Evolutionary conservation across 75 land plant species (phyloP).

Genomic region (Chamaecyparis obtusa): DNA sequence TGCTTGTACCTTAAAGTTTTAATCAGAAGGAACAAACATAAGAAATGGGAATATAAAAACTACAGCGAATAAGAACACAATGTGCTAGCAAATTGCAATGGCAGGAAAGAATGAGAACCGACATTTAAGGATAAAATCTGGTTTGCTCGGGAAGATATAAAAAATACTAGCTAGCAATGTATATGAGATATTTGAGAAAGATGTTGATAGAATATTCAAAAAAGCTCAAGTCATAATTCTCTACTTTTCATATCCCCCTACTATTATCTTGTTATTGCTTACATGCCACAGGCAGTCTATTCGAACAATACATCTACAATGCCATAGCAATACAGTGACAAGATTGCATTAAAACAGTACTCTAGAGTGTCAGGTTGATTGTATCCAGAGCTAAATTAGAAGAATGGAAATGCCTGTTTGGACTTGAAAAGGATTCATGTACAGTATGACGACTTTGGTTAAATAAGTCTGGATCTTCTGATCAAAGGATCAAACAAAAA

Average conservation of each 20-base stretch:
- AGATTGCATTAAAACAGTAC: background rate
- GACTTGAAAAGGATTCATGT: background rate
- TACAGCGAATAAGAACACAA: background rate
- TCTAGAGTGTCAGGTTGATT: background rate
- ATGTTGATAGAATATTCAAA: background rate
- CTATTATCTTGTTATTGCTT: background rate
- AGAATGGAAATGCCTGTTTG: background rate
- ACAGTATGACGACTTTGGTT: background rate
- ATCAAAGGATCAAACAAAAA: background rate
- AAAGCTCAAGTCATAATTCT: background rate
- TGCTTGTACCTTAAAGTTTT: constrained; percentile 79
- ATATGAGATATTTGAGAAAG: background rate
- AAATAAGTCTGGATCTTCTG: background rate
- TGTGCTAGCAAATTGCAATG: background rate
- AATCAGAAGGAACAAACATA: background rate
- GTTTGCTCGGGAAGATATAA: background rate
- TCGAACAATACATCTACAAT: background rate
- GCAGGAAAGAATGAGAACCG: background rate
- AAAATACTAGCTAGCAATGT: background rate
- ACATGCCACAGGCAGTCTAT: background rate
- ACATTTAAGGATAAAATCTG: background rate
- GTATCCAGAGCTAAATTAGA: background rate
- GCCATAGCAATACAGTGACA: background rate
- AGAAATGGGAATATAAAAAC: background rate
- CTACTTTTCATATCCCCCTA: background rate